These are phyloP conservation scores for Gyromitra esculenta DNA, from an alignment of 2,329 filamentous ascomycete species.

Conservation along the genomic window DNA sequence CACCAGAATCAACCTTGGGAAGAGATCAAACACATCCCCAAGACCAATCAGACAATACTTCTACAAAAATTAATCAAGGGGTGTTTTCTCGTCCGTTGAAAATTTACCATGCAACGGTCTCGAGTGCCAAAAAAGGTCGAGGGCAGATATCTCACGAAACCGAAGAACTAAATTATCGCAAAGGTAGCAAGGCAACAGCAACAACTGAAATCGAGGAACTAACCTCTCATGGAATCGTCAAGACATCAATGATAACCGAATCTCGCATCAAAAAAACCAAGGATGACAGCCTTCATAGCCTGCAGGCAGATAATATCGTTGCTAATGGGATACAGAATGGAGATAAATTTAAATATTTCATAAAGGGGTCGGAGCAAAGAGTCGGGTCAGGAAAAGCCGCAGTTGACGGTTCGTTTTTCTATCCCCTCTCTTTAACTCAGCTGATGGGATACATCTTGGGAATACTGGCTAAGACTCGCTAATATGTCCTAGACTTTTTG, in stretches of 20 bases:
- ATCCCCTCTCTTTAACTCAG: neutral
- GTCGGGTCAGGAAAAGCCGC: slow-evolving; percentile 13
- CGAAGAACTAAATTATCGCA: neutral
- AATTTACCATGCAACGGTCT: neutral
- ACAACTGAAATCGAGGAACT: neutral
- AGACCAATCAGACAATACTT: neutral
- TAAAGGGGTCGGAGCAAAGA: neutral
- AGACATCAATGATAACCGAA: neutral
- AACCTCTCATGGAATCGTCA: neutral
- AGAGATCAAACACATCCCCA: neutral
- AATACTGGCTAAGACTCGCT: neutral
- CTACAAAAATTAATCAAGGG: neutral
- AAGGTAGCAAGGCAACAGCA: neutral
- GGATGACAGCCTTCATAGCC: neutral
- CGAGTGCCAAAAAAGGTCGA: neutral
- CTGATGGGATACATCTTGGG: no score
- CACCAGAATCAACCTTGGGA: slow-evolving; percentile 2
- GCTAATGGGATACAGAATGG: slow-evolving; percentile 3
- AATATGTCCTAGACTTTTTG: neutral
- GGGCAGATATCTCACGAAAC: slow-evolving; percentile 10
- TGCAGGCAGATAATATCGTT: neutral
- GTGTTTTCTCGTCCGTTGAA: slow-evolving; percentile 14
- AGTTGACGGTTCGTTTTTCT: slow-evolving; percentile 26
- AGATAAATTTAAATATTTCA: neutral
- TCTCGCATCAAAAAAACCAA: neutral